Evolutionary conservation across 2,329 filamentous ascomycete species (phyloP).

Genomic region (Lachnum nothofagi): DNA sequence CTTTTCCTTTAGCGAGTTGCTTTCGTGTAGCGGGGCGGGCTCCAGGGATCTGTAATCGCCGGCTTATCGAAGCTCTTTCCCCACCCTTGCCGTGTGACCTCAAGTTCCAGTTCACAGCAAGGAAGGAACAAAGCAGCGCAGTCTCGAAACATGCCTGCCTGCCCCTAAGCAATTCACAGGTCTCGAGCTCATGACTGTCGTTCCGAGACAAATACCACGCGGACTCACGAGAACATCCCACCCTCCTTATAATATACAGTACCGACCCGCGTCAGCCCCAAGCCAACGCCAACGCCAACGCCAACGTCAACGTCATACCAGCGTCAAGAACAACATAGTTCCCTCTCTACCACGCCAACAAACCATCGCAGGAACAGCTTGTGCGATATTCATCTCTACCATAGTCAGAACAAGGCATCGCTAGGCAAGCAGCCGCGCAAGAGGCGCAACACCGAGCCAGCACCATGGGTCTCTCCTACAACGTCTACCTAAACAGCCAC

Average conservation of each 20-base stretch:
- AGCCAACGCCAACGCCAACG: background rate
- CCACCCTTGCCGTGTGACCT: background rate
- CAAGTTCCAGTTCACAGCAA: background rate
- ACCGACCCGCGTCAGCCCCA: background rate
- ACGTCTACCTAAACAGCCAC: conserved; percentile 79
- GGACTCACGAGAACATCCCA: background rate
- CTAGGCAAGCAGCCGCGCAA: background rate
- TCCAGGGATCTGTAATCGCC: too few relatives aligned
- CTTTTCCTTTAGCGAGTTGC: too few relatives aligned
- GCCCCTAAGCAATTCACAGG: background rate
- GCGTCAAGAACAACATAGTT: background rate
- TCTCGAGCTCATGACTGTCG: background rate
- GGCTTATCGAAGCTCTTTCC: background rate
- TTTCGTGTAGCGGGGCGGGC: too few relatives aligned
- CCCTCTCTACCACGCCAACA: background rate
- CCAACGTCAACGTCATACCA: background rate
- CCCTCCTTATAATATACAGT: background rate
- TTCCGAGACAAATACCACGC: background rate
- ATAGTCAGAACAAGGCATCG: background rate
- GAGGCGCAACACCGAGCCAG: background rate
- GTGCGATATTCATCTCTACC: background rate
- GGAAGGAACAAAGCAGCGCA: background rate
- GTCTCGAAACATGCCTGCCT: background rate
- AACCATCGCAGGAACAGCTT: background rate
- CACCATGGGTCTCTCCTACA: conserved; percentile 81